Evolutionary conservation across 495 filamentous ascomycete species (phyloP).

Genomic region (Margaritispora aquatica): DNA sequence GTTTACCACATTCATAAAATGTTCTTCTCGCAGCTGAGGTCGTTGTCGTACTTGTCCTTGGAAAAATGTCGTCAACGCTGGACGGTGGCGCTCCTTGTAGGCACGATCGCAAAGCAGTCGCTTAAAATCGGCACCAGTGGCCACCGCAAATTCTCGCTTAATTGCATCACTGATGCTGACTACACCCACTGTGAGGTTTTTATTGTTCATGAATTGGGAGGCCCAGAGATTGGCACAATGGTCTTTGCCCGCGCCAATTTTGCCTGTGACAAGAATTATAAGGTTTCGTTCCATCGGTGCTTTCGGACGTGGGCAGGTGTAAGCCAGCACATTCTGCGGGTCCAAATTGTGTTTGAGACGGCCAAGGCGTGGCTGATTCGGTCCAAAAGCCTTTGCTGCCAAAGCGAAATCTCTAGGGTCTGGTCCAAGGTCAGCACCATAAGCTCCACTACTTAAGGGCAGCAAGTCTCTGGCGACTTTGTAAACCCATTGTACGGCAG

Average conservation of each 20-base stretch:
- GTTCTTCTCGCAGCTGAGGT: constrained; percentile 46
- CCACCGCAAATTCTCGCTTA: constrained; percentile 53
- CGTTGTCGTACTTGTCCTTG: constrained; percentile 38
- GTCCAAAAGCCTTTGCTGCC: constrained; percentile 50
- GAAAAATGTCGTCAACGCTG: constrained; percentile 48
- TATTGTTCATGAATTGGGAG: constrained; percentile 31
- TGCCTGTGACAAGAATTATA: constrained; percentile 55
- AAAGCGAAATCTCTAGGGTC: constrained; percentile 51
- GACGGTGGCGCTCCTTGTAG: constrained; percentile 59
- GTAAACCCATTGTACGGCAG: constrained; percentile 52
- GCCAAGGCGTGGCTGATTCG: constrained; percentile 42
- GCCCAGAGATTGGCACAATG: constrained; percentile 52
- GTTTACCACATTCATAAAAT: constrained; percentile 46
- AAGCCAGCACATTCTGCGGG: constrained; percentile 45
- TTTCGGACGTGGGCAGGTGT: constrained; percentile 47
- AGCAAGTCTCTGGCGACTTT: constrained; percentile 39
- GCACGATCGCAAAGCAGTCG: constrained; percentile 45
- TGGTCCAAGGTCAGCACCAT: constrained; percentile 57
- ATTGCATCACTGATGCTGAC: constrained; percentile 55
- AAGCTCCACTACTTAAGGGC: constrained; percentile 46
- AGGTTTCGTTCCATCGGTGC: constrained; percentile 37
- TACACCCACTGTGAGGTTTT: constrained; percentile 34
- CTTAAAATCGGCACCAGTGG: constrained; percentile 42
- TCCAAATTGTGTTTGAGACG: constrained; percentile 47
- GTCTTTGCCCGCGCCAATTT: constrained; percentile 55